A percentile compares a stretch with the other conserved stretches of the same genome.
Evolutionary conservation across 805 yeast species (phyloP).

Genomic region (Lipomyces yamanashiensis): DNA sequence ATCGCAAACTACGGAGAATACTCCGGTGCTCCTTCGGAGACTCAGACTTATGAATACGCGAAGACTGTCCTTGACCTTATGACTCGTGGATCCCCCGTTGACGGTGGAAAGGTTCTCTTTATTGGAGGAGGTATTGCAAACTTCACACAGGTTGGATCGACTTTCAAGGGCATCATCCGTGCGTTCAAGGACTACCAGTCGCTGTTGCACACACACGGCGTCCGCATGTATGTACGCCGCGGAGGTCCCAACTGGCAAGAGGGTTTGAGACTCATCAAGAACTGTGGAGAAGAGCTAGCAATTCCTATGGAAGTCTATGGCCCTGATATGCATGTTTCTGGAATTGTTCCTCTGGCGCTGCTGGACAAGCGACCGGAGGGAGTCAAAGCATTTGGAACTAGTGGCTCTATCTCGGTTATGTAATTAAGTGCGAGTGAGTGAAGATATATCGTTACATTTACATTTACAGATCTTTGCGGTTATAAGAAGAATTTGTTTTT

Average conservation of each 20-base stretch:
- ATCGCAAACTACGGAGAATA: slow-evolving; percentile 56
- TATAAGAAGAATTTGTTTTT: no score
- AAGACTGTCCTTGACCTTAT: slow-evolving; percentile 53
- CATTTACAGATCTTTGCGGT: no score
- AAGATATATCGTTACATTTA: no score
- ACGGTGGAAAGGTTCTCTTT: slow-evolving; percentile 50
- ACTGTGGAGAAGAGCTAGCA: slow-evolving; percentile 52
- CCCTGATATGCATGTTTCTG: slow-evolving; percentile 57
- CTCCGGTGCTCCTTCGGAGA: slow-evolving; percentile 56
- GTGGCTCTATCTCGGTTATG: slow-evolving; percentile 19
- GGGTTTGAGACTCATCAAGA: slow-evolving; percentile 52
- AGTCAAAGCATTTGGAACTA: slow-evolving; percentile 48
- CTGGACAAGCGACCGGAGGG: slow-evolving; percentile 49
- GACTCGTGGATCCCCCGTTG: slow-evolving; percentile 49
- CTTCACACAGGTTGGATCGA: slow-evolving; percentile 55
- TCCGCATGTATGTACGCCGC: slow-evolving; percentile 51
- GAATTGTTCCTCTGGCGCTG: slow-evolving; percentile 53
- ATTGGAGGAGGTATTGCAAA: slow-evolving; percentile 56
- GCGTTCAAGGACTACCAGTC: slow-evolving; percentile 52
- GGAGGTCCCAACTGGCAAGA: slow-evolving; percentile 58
- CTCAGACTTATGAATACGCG: slow-evolving; percentile 54
- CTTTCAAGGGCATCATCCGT: slow-evolving; percentile 56
- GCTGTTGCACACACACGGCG: slow-evolving; percentile 49
- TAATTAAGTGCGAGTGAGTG: background rate
- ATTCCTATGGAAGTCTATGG: slow-evolving; percentile 55